phyloP scores from a whole-genome alignment of 1,284 basidiomycete species.

The Leccinum pallidistipes region DNA sequence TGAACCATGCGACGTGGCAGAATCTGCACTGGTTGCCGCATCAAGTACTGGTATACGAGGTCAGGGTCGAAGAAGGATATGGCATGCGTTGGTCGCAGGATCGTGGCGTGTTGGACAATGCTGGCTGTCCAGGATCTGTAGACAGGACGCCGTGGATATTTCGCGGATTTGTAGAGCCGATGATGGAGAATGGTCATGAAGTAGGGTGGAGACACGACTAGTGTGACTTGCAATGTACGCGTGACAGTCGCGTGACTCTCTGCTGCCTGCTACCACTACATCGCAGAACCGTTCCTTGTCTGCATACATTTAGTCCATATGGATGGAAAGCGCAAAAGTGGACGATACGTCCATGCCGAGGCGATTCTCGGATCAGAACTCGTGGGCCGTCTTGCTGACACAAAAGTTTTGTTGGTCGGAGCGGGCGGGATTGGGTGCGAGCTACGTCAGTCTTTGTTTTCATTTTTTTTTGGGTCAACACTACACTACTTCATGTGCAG shows the following conservation, averaged over 20 bases:
- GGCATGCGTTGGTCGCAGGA: slow-evolving; percentile 65
- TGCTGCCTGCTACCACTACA: background rate
- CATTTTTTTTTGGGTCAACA: background rate
- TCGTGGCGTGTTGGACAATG: slow-evolving; percentile 21
- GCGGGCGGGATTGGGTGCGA: slow-evolving; percentile 98
- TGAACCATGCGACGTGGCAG: slow-evolving; percentile 50
- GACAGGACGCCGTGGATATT: slow-evolving; percentile 44
- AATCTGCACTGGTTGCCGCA: slow-evolving; percentile 65
- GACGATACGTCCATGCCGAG: slow-evolving; percentile 51
- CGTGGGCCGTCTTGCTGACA: slow-evolving; percentile 56
- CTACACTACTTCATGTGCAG: slow-evolving; percentile 40
- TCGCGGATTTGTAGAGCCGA: slow-evolving; percentile 61
- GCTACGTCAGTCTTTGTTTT: slow-evolving; percentile 61
- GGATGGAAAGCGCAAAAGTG: slow-evolving; percentile 8
- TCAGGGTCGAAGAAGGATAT: slow-evolving; percentile 55
- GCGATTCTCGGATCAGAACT: slow-evolving; percentile 78
- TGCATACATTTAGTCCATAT: slow-evolving; percentile 5
- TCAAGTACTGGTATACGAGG: slow-evolving; percentile 56
- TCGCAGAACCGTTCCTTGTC: background rate
- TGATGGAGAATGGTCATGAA: slow-evolving; percentile 63
- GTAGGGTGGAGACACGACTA: slow-evolving; percentile 51
- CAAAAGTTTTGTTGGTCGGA: slow-evolving; percentile 88
- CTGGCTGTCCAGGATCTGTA: background rate
- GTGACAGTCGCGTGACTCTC: slow-evolving; percentile 29
- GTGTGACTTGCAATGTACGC: slow-evolving; percentile 16